phyloP scores from a whole-genome alignment of 169 alveolate species.

The Plasmodium cynomolgi region DNA sequence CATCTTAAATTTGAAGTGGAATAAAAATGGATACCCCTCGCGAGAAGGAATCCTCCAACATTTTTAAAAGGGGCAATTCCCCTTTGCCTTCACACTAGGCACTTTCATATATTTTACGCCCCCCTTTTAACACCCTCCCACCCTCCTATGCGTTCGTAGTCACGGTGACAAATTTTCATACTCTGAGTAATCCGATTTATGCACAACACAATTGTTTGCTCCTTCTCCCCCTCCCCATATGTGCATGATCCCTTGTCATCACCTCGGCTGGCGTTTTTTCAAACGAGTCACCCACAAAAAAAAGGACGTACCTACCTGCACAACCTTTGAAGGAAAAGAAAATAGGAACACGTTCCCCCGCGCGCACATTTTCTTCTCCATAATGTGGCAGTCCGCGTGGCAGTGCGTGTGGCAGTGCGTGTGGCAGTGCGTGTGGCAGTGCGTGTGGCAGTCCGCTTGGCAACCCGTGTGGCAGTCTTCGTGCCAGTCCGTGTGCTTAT shows the following conservation, averaged over 20 bases:
- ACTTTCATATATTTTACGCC: neutral
- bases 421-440: too few species aligned
- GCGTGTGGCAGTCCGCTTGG: neutral
- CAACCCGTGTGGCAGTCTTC: neutral
- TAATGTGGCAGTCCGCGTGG: neutral
- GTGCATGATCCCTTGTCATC: neutral
- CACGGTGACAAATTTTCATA: neutral
- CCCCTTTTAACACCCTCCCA: neutral
- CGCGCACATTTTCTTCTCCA: neutral
- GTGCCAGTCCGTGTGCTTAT: neutral
- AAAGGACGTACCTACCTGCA: neutral
- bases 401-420: neutral
- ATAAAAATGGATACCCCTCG: neutral
- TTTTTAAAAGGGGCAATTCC: neutral
- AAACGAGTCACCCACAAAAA: neutral
- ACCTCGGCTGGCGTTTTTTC: neutral
- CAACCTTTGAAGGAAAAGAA: neutral
- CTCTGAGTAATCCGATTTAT: neutral
- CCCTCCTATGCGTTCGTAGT: neutral
- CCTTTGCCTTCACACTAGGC: neutral
- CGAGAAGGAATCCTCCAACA: neutral
- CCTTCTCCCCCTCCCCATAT: neutral
- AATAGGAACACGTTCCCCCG: neutral
- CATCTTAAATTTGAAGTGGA: neutral
- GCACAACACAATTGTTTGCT: neutral